These are phyloP conservation scores for Samsoniella hepiali DNA, from an alignment of 2,329 filamentous ascomycete species.

Conservation along the genomic window DNA sequence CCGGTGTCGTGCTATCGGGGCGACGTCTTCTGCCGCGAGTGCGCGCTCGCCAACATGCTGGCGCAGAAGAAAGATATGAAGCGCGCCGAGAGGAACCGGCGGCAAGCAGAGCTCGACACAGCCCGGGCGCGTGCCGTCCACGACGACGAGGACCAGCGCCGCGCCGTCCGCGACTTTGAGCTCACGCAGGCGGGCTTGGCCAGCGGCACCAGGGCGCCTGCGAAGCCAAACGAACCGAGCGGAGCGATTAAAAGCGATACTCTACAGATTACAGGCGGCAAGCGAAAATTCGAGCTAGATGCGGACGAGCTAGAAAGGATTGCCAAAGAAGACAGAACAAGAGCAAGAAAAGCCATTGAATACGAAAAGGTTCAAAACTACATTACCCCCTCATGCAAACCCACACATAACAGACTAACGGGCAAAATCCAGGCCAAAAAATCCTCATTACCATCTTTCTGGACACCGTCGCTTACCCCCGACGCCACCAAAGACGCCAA, in stretches of 20 bases:
- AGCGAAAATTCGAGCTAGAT: constrained; percentile 74
- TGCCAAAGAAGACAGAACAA: constrained; percentile 65
- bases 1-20: constrained; percentile 82
- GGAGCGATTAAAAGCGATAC: background rate
- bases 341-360: constrained; percentile 67
- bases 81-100: constrained; percentile 65
- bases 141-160: constrained; percentile 66
- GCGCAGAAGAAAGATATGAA: constrained; percentile 90
- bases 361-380: constrained; percentile 59
- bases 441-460: constrained; percentile 78
- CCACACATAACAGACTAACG: constrained; percentile 18
- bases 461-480: constrained; percentile 83
- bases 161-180: constrained; percentile 80
- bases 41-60: constrained; percentile 85
- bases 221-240: constrained; percentile 34
- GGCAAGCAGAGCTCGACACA: constrained; percentile 58
- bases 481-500: constrained; percentile 40
- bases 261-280: constrained; percentile 33
- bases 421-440: constrained; percentile 51
- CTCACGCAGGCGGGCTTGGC: constrained; percentile 70
- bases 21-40: constrained; percentile 94
- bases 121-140: constrained; percentile 57
- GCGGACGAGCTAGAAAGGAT: constrained; percentile 71
- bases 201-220: constrained; percentile 25
- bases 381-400: background rate